phyloP scores from a whole-genome alignment of 1,139 yeast genomes.

The Debaryomycetaceae sp. region DNA sequence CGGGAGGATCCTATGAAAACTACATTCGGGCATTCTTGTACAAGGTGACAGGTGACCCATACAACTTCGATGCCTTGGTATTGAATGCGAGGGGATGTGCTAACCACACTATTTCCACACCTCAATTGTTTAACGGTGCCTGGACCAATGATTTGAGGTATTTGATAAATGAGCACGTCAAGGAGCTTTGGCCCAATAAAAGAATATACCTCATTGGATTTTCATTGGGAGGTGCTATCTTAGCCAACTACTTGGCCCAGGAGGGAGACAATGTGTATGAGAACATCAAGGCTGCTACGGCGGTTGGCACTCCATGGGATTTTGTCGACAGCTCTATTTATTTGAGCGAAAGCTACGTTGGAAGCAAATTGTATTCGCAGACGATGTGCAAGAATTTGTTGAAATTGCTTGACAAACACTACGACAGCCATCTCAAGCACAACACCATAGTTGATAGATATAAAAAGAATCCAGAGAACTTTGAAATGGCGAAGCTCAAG shows the following conservation, averaged over 20 bases:
- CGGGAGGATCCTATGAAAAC: constrained; percentile 63
- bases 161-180: constrained; percentile 46
- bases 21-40: constrained; percentile 47
- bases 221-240: constrained; percentile 56
- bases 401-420: constrained; percentile 42
- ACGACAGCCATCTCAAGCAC: constrained; percentile 27
- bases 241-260: constrained; percentile 55
- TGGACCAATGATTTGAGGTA: constrained; percentile 63
- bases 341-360: constrained; percentile 39
- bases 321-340: constrained; percentile 45
- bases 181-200: constrained; percentile 47
- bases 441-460: constrained; percentile 27
- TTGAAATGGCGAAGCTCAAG: constrained; percentile 26
- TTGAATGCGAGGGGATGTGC: constrained; percentile 63
- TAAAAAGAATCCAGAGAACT: constrained; percentile 31
- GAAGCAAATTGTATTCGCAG: constrained; percentile 50
- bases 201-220: constrained; percentile 52
- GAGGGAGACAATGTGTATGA: constrained; percentile 33
- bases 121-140: constrained; percentile 56
- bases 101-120: constrained; percentile 53
- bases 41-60: constrained; percentile 29
- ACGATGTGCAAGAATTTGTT: constrained; percentile 50
- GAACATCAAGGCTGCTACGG: constrained; percentile 47
- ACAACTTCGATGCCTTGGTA: constrained; percentile 51
- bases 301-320: constrained; percentile 59